phyloP scores from a whole-genome alignment of 148 eudicot species.

The Fagopyrum tataricum region DNA sequence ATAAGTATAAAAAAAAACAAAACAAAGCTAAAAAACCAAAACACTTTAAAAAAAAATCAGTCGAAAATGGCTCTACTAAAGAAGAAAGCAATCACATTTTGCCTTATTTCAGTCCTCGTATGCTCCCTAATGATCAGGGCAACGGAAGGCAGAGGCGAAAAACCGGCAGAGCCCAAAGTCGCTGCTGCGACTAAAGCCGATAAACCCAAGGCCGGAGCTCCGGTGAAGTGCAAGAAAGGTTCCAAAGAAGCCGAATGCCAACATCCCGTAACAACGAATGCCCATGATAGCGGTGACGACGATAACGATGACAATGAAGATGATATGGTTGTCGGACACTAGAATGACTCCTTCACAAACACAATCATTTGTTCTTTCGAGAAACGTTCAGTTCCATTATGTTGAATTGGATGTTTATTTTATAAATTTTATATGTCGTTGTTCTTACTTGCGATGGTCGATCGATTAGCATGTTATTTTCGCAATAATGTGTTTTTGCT shows the following conservation, averaged over 20 bases:
- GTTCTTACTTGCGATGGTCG: too few species aligned
- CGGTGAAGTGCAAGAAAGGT: background rate
- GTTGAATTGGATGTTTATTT: too few species aligned
- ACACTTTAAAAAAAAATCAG: too few species aligned
- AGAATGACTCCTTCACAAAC: too few species aligned
- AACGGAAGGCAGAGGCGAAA: background rate
- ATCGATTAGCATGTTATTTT: too few species aligned
- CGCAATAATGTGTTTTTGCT: too few species aligned
- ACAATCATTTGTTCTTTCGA: too few species aligned
- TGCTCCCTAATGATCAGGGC: background rate
- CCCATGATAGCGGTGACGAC: background rate
- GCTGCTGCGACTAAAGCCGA: too few species aligned
- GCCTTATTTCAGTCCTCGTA: background rate
- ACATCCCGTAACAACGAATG: background rate
- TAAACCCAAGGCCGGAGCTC: background rate
- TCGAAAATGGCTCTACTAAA: background rate
- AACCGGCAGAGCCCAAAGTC: background rate
- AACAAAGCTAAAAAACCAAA: too few species aligned
- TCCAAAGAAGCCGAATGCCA: background rate
- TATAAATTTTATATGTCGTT: too few species aligned
- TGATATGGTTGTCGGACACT: background rate
- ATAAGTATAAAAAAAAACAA: too few species aligned
- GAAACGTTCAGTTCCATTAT: too few species aligned
- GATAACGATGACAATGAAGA: background rate
- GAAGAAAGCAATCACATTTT: background rate